Evolutionary conservation across 768 basidiomycete genomes (phyloP), one percentile per base, ranked within the genome.

Genomic region (Gloeophyllum trabeum): DNA sequence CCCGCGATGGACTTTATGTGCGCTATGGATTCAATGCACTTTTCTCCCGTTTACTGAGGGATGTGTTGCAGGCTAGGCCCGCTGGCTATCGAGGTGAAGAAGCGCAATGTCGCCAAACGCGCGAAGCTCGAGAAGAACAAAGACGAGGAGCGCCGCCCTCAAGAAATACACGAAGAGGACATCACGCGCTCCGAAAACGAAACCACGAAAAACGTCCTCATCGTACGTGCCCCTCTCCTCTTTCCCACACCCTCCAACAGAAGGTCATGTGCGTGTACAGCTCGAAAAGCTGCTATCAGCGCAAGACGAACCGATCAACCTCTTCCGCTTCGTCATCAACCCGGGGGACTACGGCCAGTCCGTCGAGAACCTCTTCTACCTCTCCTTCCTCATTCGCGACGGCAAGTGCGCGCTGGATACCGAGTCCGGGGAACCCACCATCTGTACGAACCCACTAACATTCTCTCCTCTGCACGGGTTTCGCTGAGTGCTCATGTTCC

Each of bases 331-430:
- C 54, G 70, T 97, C 41, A 67, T 96, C 48, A 94, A 99, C 55
- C 96, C 96, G 10, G 61, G 81, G 22, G 79, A 85, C 52, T 99
- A 89, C 54, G 84, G 81, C 0, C 94, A 99, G 56, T 89, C 87
- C 0, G 90, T 98, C 12, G 96, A 99, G 62, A 99, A 99, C 57
- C 67, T 94, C 19, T 98, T 99, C 58, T 92, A 96, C 54, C 70
- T 94, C 2, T 90, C 89, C 0, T 98, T 99, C 63, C 70, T 96
- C 47, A 85, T 96, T 36, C 74, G 85, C 23, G 87, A 93, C 48
- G 90, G 84, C 2, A 74, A 76, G 53, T 87, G 80, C 45, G 81
- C 81, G 7, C 66, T 88, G 22, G 82, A 90, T 48, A 70, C 73
- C 4, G 66, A 75, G 5, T 67, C 82, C 1, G 83, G 80, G 1